Conservation (phyloP, 1,139 yeast species). For the Zygoascus hellenicus region DNA sequence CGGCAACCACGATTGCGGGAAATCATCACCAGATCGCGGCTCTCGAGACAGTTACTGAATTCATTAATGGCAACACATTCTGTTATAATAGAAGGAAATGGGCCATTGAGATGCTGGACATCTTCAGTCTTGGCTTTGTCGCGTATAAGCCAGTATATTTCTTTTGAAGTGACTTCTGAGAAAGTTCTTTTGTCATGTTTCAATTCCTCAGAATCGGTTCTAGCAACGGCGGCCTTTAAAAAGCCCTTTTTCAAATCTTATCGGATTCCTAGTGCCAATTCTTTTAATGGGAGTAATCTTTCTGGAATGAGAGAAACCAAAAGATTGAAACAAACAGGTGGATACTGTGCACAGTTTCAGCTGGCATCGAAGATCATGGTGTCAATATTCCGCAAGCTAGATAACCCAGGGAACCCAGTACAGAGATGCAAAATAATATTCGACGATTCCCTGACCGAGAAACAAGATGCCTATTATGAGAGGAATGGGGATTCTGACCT, state of each 20-base stretch:
- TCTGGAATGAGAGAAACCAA: background rate
- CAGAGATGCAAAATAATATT: slow-evolving; percentile 15
- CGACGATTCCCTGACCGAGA: slow-evolving; percentile 9
- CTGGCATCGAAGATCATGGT: slow-evolving; percentile 20
- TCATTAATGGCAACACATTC: background rate
- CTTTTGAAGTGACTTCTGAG: slow-evolving; percentile 16
- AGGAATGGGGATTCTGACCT: background rate
- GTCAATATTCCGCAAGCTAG: slow-evolving; percentile 21
- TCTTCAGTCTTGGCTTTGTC: slow-evolving; percentile 15
- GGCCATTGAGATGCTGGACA: slow-evolving; percentile 19
- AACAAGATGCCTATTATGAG: slow-evolving; percentile 6
- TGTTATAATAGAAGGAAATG: slow-evolving; percentile 17
- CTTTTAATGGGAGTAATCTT: background rate
- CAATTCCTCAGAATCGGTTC: slow-evolving; percentile 20
- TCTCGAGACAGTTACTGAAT: background rate
- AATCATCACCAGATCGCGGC: background rate
- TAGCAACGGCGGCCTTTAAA: slow-evolving; percentile 15
- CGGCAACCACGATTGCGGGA: background rate
- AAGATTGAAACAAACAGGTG: slow-evolving; percentile 6
- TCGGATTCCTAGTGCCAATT: background rate
- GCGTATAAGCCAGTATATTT: slow-evolving; percentile 19
- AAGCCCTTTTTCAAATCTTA: slow-evolving; percentile 16
- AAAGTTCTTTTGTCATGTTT: slow-evolving; percentile 16
- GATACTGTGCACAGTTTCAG: slow-evolving; percentile 17
- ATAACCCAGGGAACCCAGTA: slow-evolving; percentile 17